Evolutionary conservation across 148 eudicot species (phyloP).

Genomic region (Nepenthes gracilis): DNA sequence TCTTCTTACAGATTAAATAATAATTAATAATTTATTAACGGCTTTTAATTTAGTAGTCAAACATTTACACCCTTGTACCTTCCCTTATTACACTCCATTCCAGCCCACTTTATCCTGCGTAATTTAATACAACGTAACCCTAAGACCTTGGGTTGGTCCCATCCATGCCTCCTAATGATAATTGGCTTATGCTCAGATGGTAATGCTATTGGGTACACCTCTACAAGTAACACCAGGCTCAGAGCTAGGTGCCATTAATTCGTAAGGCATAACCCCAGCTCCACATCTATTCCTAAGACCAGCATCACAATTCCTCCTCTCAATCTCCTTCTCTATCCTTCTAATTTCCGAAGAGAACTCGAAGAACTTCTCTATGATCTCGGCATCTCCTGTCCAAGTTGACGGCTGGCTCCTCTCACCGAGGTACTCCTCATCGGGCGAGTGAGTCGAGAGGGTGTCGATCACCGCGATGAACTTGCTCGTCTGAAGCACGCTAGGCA

Average conservation of each 20-base stretch:
- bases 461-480: conserved; percentile 94
- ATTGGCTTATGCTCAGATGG: conserved; percentile 30
- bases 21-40: too few relatives aligned
- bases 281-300: conserved; percentile 81
- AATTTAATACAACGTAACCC: too few relatives aligned
- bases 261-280: conserved; percentile 89
- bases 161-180: too few relatives aligned
- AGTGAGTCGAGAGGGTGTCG: conserved; percentile 81
- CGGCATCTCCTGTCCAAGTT: conserved; percentile 73
- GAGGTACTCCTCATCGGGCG: conserved; percentile 90
- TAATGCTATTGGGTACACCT: conserved; percentile 93
- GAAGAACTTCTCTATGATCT: conserved; percentile 57
- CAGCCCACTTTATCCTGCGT: too few relatives aligned
- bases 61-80: too few relatives aligned
- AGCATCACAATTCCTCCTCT: conserved; percentile 47
- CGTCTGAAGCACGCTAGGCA: conserved; percentile 76
- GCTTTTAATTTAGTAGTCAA: too few relatives aligned
- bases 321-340: conserved; percentile 68
- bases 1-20: too few relatives aligned
- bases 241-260: conserved; percentile 81
- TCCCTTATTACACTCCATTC: too few relatives aligned
- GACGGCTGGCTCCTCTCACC: conserved; percentile 73
- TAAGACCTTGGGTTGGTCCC: too few relatives aligned
- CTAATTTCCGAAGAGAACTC: conserved; percentile 64
- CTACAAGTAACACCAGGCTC: conserved; percentile 90